Conservation (phyloP, 352 stramenopile genomes). For the Peronospora farinosa region DNA sequence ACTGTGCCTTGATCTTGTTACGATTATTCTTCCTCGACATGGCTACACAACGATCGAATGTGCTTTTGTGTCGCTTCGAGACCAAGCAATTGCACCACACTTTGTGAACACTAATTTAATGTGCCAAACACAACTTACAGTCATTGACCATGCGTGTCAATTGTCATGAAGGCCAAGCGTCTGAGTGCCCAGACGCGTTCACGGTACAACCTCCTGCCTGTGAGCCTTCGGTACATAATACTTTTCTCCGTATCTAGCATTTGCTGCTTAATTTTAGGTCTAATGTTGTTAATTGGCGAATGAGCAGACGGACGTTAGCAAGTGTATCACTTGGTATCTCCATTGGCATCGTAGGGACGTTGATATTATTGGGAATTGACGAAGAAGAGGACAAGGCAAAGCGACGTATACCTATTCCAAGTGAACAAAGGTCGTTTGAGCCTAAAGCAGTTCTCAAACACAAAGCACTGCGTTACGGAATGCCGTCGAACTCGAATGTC, state of each 20-base stretch:
- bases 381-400: slow-evolving; percentile 12
- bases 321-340: slow-evolving; percentile 45
- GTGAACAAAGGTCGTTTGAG: slow-evolving; percentile 10
- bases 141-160: slow-evolving; percentile 4
- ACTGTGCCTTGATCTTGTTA: slow-evolving; percentile 74
- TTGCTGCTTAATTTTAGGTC: slow-evolving; percentile 2
- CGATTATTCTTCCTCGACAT: slow-evolving; percentile 83
- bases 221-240: slow-evolving; percentile 28
- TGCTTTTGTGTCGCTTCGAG: no score
- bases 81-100: slow-evolving; percentile 14
- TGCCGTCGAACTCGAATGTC: slow-evolving; percentile 61
- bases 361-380: slow-evolving; percentile 34
- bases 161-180: slow-evolving; percentile 28
- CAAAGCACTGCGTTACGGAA: slow-evolving; percentile 67
- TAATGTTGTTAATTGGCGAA: slow-evolving; percentile 10
- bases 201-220: slow-evolving; percentile 28
- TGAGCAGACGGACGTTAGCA: slow-evolving; percentile 32
- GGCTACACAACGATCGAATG: neutral
- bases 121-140: neutral
- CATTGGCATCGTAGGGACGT: slow-evolving; percentile 41
- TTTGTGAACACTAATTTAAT: neutral
- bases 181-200: slow-evolving; percentile 14
- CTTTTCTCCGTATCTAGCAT: neutral
- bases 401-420: slow-evolving; percentile 11
- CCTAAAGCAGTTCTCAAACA: slow-evolving; percentile 31